Evolutionary conservation across 441 rosid species (phyloP).

Genomic region (Aleurites moluccanus): DNA sequence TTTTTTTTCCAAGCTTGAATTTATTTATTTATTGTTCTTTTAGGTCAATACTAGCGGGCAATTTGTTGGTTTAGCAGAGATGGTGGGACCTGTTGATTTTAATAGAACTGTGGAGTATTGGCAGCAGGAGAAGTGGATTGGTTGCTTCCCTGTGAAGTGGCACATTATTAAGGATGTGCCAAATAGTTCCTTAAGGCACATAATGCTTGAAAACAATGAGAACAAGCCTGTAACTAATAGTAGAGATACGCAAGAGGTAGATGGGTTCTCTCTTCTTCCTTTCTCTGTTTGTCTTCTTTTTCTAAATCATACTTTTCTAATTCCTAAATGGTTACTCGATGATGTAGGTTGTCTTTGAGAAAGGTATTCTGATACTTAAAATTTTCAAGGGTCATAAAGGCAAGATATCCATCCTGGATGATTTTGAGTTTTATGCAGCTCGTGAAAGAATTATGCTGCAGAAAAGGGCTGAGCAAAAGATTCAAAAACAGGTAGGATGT

Average conservation of each 20-base stretch:
- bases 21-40: constrained; percentile 4
- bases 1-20: not conserved
- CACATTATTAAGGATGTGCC: constrained; percentile 93
- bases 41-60: constrained; percentile 96
- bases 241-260: constrained; percentile 96
- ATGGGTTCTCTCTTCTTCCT: not conserved
- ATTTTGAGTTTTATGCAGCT: constrained; percentile 80
- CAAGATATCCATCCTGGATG: constrained; percentile 85
- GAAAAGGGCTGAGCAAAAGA: constrained; percentile 63
- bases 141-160: constrained; percentile 93
- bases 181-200: constrained; percentile 80
- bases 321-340: constrained; percentile 15
- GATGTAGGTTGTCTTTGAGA: constrained; percentile 63
- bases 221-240: constrained; percentile 95
- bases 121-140: constrained; percentile 99
- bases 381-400: constrained; percentile 62
- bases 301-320: not conserved
- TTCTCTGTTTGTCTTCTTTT: not conserved
- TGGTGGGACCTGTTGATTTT: constrained; percentile 87
- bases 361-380: constrained; percentile 68
- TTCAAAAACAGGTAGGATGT: constrained; percentile 63
- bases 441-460: constrained; percentile 79
- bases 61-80: constrained; percentile 94
- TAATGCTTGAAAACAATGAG: constrained; percentile 88
- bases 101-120: constrained; percentile 74